A percentile compares a stretch with the other conserved stretches of the same genome.
phyloP scores from a whole-genome alignment of 768 basidiomycete genomes.

The Suillus hirtellus region DNA sequence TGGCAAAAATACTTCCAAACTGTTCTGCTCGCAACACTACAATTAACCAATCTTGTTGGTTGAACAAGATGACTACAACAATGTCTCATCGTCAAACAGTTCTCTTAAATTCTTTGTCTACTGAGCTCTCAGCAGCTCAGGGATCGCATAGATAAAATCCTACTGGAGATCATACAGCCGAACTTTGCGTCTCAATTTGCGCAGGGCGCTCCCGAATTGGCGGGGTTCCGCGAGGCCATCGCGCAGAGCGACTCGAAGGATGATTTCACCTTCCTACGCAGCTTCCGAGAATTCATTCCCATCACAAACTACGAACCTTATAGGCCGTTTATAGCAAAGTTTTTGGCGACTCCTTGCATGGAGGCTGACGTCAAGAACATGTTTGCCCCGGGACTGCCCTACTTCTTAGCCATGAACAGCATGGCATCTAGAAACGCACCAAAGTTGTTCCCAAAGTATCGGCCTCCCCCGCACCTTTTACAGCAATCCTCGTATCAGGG shows the following conservation, averaged over 20 bases:
- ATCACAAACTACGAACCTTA: slow-evolving; percentile 24
- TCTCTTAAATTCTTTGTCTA: slow-evolving; percentile 1
- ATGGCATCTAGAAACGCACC: slow-evolving; percentile 21
- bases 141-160: background rate
- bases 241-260: background rate
- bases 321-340: slow-evolving; percentile 20
- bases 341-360: slow-evolving; percentile 10
- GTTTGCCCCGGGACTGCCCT: slow-evolving; percentile 25
- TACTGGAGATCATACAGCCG: slow-evolving; percentile 4
- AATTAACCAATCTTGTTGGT: background rate
- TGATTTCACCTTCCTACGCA: background rate
- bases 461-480: background rate
- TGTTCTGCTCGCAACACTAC: background rate
- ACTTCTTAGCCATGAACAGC: slow-evolving; percentile 22
- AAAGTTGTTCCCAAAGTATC: slow-evolving; percentile 25
- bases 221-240: slow-evolving; percentile 2
- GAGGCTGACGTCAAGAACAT: slow-evolving; percentile 23
- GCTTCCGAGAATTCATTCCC: slow-evolving; percentile 21
- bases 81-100: background rate
- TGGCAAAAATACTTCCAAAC: background rate
- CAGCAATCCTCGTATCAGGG: background rate
- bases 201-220: background rate
- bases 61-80: background rate
- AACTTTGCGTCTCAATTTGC: slow-evolving; percentile 8
- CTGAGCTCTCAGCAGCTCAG: slow-evolving; percentile 9